Conservation (phyloP, 495 filamentous ascomycete species). For the Chaetomidium leptoderma region DNA sequence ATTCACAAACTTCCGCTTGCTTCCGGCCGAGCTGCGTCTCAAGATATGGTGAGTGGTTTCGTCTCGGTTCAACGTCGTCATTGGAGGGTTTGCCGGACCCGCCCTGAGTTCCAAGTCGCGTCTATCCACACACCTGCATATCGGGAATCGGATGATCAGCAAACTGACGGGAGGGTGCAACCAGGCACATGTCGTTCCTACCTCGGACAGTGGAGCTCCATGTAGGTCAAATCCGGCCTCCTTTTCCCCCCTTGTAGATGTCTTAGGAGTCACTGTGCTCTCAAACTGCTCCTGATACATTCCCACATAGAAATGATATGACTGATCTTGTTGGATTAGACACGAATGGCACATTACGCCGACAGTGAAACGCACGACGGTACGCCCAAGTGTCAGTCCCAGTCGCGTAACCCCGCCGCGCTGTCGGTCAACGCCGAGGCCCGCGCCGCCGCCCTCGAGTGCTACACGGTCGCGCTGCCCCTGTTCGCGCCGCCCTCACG, state of each 20-base stretch:
- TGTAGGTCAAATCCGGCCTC: too few species aligned
- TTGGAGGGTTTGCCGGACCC: not conserved
- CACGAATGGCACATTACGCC: constrained; percentile 28
- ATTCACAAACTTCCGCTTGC: constrained; percentile 31
- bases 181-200: constrained; percentile 26
- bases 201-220: constrained; percentile 37
- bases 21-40: constrained; percentile 38
- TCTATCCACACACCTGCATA: not conserved
- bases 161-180: constrained; percentile 2
- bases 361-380: constrained; percentile 6
- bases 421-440: constrained; percentile 33
- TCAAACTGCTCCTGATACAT: too few species aligned
- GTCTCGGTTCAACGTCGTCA: too few species aligned
- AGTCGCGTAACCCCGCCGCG: constrained; percentile 31
- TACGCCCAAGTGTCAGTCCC: constrained; percentile 28
- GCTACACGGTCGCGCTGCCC: constrained; percentile 32
- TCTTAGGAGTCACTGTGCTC: too few species aligned
- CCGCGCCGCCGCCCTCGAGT: constrained; percentile 27
- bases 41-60: constrained; percentile 29
- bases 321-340: too few species aligned
- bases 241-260: too few species aligned
- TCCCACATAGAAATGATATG: too few species aligned
- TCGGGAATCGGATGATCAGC: not conserved
- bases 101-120: not conserved
- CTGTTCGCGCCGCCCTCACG: constrained; percentile 16